phyloP scores from a whole-genome alignment of 768 basidiomycete genomes.

The Suillus americanus region DNA sequence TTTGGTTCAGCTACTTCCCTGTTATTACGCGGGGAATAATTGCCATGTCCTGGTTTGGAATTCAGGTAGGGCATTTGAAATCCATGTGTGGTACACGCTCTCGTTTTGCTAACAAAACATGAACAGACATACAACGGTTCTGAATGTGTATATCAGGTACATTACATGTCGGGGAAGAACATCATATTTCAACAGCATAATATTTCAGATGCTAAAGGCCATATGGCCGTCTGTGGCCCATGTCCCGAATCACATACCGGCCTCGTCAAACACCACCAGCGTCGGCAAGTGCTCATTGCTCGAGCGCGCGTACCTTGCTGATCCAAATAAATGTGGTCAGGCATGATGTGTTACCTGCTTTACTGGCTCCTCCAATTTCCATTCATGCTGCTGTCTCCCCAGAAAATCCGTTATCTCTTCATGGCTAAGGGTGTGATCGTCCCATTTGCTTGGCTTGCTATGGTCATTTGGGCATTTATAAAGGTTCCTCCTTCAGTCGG shows the following conservation, averaged over 20 bases:
- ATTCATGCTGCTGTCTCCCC: constrained; percentile 73
- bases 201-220: constrained; percentile 63
- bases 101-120: neutral
- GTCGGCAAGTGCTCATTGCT: constrained; percentile 39
- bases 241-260: constrained; percentile 64
- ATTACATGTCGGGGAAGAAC: neutral
- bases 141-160: constrained; percentile 69
- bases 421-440: constrained; percentile 65
- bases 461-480: constrained; percentile 79
- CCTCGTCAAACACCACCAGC: constrained; percentile 60
- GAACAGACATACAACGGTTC: constrained; percentile 55
- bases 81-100: neutral
- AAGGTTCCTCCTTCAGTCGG: constrained; percentile 63
- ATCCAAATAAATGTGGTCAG: constrained; percentile 28
- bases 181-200: neutral
- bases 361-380: constrained; percentile 81
- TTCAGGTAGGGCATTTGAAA: constrained; percentile 47
- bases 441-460: constrained; percentile 63
- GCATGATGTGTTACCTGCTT: constrained; percentile 73
- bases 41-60: constrained; percentile 81
- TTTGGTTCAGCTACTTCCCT: constrained; percentile 86
- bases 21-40: constrained; percentile 76
- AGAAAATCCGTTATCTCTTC: constrained; percentile 77
- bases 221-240: constrained; percentile 74
- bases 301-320: neutral